Evolutionary conservation across 495 filamentous ascomycete species (phyloP).

Genomic region (Pseudevernia furfuracea): DNA sequence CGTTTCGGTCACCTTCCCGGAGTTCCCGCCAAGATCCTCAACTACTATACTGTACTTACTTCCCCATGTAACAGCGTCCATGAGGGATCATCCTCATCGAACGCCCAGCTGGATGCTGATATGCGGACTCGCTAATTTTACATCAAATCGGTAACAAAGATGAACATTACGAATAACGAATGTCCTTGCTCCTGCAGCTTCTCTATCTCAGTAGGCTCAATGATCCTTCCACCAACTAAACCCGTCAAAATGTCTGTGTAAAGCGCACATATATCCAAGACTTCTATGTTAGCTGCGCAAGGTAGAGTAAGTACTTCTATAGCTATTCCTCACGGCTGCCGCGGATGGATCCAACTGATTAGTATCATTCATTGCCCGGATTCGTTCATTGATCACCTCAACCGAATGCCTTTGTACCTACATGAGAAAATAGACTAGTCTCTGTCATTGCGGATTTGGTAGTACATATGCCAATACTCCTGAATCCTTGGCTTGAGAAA

Average conservation of each 20-base stretch:
- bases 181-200: background rate
- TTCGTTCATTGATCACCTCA: background rate
- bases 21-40: no score
- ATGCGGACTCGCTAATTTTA: background rate
- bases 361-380: background rate
- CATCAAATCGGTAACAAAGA: background rate
- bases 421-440: background rate
- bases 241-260: background rate
- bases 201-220: background rate
- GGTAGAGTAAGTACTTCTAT: background rate
- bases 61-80: no score
- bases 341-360: background rate
- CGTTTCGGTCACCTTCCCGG: background rate
- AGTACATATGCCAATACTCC: background rate
- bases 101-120: background rate
- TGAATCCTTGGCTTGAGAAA: background rate
- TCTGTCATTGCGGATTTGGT: background rate
- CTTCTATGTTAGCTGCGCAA: background rate
- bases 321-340: background rate
- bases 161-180: background rate
- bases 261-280: background rate
- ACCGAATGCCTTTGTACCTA: background rate
- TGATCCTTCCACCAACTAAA: background rate
- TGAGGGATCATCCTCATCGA: background rate
- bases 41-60: no score